Evolutionary conservation across 306 rosid species (phyloP), one percentile per base, ranked within the genome.

Genomic region (Trifolium repens): DNA sequence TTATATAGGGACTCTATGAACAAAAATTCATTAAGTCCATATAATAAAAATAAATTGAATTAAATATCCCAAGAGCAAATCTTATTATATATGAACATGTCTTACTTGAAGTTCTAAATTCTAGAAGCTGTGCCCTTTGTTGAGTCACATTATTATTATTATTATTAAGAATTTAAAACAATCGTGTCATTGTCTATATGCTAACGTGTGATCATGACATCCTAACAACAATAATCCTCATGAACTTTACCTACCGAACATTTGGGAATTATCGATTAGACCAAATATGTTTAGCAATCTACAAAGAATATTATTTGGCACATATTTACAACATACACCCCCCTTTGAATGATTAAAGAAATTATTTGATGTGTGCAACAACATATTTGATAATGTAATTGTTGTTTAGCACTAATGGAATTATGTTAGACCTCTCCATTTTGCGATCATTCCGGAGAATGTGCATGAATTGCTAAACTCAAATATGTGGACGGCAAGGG

Each of bases 131-230:
- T 27, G 22, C 55, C 58, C 55, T 55, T 72, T 71, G 84, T 73
- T 80, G 46, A 72, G 63, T 50, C 80, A 72, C 75, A 32, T 71
- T 32, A 32, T 32, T 32, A 32, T 4, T 32, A 30, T 27, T 2
- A 30, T 32, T 32, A 32, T 32, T 49, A 13, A 64, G 71, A 73
- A 75, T 82, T 78, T 34, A 35, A 63, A 66, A 76, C 34, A 62
- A 24, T 34, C 58, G 71, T 53, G 53, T 77, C 72, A 46, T 58
- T 47, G 84, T 77, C 85, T 40, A 14, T 37, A 76, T 85, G 90
- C 80, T 77, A 73, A 79, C 67, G 75, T 42, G 64, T 81, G 90
- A 90, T 83, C n/a, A 67, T 71, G 88, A 90, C 88, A 77, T 79
- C 78, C 52, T 47, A 76, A 84, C 92, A 80, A 69, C 79, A 73